These are phyloP conservation scores for Hypocreales sp. DNA, from an alignment of 2,329 filamentous ascomycete species.

Conservation along the genomic window DNA sequence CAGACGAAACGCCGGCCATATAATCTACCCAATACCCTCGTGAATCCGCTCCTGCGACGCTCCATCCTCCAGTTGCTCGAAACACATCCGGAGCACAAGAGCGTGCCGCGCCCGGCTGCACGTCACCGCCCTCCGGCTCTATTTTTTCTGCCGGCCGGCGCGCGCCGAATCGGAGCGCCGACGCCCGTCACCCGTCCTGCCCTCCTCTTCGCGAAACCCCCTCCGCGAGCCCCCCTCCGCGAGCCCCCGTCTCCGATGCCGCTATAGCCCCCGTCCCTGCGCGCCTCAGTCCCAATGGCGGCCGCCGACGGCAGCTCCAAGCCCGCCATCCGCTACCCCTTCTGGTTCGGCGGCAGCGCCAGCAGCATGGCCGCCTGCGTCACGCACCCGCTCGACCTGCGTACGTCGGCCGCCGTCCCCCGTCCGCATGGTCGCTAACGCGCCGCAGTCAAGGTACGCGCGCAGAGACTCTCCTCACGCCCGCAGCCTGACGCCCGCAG, in stretches of 20 bases:
- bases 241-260: not conserved
- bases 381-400: slow-evolving; percentile 84
- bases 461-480: too few relatives aligned
- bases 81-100: too few relatives aligned
- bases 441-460: slow-evolving; percentile 6
- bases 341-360: slow-evolving; percentile 95
- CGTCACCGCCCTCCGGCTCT: slow-evolving; percentile 4
- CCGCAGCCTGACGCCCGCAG: too few relatives aligned
- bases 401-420: slow-evolving; percentile 36
- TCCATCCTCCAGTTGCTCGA: too few relatives aligned
- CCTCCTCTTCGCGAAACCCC: too few relatives aligned
- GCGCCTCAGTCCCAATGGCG: too few relatives aligned
- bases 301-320: slow-evolving; percentile 22
- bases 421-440: slow-evolving; percentile 1
- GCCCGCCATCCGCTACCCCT: slow-evolving; percentile 46
- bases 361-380: slow-evolving; percentile 83
- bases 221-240: not conserved
- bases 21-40: too few relatives aligned
- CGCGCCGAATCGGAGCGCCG: too few relatives aligned
- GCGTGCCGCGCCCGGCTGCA: too few relatives aligned
- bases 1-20: too few relatives aligned
- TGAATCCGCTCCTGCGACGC: too few relatives aligned
- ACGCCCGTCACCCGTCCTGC: not conserved
- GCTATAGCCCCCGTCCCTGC: not conserved
- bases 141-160: slow-evolving; percentile 5